Base-by-base conservation (phyloP, 305 asterid species). In the Solanum hybrid region DNA sequence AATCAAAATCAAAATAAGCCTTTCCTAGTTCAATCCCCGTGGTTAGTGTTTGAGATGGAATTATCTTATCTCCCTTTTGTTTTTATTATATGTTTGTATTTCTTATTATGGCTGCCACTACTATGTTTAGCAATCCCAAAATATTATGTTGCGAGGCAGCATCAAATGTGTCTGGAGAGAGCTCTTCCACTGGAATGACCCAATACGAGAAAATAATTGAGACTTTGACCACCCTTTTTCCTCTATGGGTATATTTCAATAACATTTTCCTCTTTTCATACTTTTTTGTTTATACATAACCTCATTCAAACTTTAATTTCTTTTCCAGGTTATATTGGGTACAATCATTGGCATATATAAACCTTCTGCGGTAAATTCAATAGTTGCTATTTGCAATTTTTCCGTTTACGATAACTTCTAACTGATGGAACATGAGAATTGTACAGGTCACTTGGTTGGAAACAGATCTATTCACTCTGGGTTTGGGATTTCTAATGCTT, bases 401-500 rank as follows among this genome's bases (percentile, higher is more conserved):
- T 87, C 87, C 32, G 33, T 88, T 51, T 86, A 89, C 90, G 89
- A 87, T 92, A 89, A 65, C 90, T 87, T 83, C 77, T 90, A 88
- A 89, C 79, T 89, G 36, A 79, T 72, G 14, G 77, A 36, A 82
- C 72, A 72, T 32, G 38, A 76, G 81, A 90, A 81, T 92, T 76
- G 77, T 91, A 90, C 94, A 97, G 99, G 99, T 97, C 79, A 96
- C 98, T 90, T 97, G 99, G 99, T 93, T 97, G 92, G 91, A 95
- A 91, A 97, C 98, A 31, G 99, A 97, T 91, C 94, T 97, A 7
- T 97, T 97, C 91, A 97, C 99, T 20, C 91, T 96, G 90, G 98
- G 98, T 79, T 94, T 97, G 95, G 99, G 99, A 91, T 97, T 96
- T 90, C 99, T 97, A 92, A 96, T 97, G 99, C 98, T 97, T 89